These are phyloP conservation scores for Saccharomycopsis oosterbeekiorum DNA, from an alignment of 805 yeast species.

Conservation along the genomic window DNA sequence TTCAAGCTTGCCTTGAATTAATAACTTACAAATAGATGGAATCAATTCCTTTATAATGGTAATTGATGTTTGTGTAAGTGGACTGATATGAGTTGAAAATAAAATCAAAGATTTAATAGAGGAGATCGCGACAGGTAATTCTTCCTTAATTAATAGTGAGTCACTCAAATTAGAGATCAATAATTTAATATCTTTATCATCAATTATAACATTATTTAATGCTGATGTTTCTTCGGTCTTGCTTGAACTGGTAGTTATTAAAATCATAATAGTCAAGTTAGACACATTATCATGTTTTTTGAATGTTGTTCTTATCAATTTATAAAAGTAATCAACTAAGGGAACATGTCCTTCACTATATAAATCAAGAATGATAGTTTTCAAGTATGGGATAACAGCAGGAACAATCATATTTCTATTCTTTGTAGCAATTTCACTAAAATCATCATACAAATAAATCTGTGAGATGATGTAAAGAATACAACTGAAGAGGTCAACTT, in stretches of 20 bases:
- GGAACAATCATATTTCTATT: constrained; percentile 37
- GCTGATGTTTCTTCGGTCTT: constrained; percentile 23
- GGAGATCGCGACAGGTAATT: constrained; percentile 39
- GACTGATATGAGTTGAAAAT: constrained; percentile 23
- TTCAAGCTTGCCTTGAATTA: constrained; percentile 20
- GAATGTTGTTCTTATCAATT: constrained; percentile 27
- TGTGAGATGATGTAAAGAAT: constrained; percentile 51
- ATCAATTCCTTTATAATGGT: constrained; percentile 35
- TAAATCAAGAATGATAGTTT: constrained; percentile 31
- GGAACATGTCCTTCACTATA: constrained; percentile 23
- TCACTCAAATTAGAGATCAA: constrained; percentile 28
- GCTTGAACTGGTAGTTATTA: constrained; percentile 28
- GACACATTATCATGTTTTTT: constrained; percentile 26
- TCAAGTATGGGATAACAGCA: constrained; percentile 41
- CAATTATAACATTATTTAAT: constrained; percentile 26
- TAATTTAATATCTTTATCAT: constrained; percentile 29
- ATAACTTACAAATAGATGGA: constrained; percentile 33
- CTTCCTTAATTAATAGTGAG: constrained; percentile 29
- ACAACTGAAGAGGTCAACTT: constrained; percentile 63
- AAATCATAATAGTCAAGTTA: constrained; percentile 35
- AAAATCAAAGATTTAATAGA: constrained; percentile 51
- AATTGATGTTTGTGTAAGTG: constrained; percentile 23
- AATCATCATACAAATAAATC: constrained; percentile 35
- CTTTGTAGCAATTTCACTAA: neutral
- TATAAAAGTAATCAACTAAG: constrained; percentile 30